A percentile compares a stretch with the other conserved stretches of the same genome.
phyloP scores from a whole-genome alignment of 73 alveolate genomes.

The Durusdinium trenchii region DNA sequence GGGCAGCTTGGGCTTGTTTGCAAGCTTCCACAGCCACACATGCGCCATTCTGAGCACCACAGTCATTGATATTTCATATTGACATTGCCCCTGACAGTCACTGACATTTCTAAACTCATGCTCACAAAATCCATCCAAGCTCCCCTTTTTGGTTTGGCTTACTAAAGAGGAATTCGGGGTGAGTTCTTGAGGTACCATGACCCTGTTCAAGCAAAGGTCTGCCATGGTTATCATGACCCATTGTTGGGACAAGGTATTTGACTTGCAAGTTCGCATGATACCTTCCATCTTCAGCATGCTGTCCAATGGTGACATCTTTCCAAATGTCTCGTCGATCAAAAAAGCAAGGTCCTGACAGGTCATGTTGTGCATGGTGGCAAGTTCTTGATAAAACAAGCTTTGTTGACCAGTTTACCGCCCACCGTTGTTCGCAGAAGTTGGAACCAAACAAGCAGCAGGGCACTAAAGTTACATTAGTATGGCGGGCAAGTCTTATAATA shows the following conservation, averaged over 20 bases:
- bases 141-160: not conserved
- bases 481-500: too few relatives aligned
- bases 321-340: not conserved
- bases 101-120: too few relatives aligned
- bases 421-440: too few relatives aligned
- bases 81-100: not conserved
- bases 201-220: not conserved
- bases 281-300: not conserved
- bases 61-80: not conserved
- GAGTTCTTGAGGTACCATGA: not conserved
- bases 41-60: not conserved
- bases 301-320: not conserved
- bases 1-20: not conserved
- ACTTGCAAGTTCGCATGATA: not conserved
- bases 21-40: not conserved
- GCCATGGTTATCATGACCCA: not conserved
- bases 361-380: too few relatives aligned
- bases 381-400: too few relatives aligned
- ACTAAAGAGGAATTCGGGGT: not conserved
- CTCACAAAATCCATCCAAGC: not conserved
- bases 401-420: too few relatives aligned
- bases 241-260: not conserved
- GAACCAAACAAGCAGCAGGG: too few relatives aligned
- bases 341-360: constrained; percentile 4
- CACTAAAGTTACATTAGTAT: too few relatives aligned